Percentiles rank a stretch among this genome's conserved stretches.
Evolutionary conservation across 148 eudicot species (phyloP).

Genomic region (Agrostemma githago): DNA sequence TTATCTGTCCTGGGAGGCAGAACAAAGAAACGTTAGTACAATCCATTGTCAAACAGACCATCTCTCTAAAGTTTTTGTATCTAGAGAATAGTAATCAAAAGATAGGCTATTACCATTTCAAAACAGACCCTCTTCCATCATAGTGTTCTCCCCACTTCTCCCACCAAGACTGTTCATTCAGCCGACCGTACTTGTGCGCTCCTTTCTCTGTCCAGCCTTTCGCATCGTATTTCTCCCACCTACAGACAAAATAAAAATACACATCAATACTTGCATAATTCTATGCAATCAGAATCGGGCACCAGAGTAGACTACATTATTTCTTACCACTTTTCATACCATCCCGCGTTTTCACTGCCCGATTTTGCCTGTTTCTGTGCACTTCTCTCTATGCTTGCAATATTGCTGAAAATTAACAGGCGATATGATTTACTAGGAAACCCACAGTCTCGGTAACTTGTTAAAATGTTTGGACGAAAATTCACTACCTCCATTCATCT

Average conservation of each 20-base stretch:
- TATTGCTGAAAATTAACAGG: constrained; percentile 55
- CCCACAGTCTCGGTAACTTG: not conserved
- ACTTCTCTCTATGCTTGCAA: constrained; percentile 91
- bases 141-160: constrained; percentile 99
- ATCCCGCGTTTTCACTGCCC: constrained; percentile 93
- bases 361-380: constrained; percentile 99
- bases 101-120: constrained; percentile 61
- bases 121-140: constrained; percentile 96
- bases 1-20: constrained; percentile 78
- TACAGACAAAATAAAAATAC: constrained; percentile 22
- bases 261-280: constrained; percentile 1
- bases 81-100: not conserved
- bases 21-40: constrained; percentile 10
- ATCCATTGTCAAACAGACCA: not conserved
- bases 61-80: no score
- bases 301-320: not conserved
- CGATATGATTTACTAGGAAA: constrained; percentile 6
- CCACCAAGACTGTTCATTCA: constrained; percentile 99
- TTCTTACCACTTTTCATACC: constrained; percentile 95
- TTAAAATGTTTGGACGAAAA: not conserved
- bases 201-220: constrained; percentile 99
- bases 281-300: not conserved
- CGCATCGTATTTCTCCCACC: constrained; percentile 99
- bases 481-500: constrained; percentile 92
- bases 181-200: constrained; percentile 91